These are phyloP conservation scores for Cordia subcordata DNA, from an alignment of 257 asterid species.

Conservation along the genomic window DNA sequence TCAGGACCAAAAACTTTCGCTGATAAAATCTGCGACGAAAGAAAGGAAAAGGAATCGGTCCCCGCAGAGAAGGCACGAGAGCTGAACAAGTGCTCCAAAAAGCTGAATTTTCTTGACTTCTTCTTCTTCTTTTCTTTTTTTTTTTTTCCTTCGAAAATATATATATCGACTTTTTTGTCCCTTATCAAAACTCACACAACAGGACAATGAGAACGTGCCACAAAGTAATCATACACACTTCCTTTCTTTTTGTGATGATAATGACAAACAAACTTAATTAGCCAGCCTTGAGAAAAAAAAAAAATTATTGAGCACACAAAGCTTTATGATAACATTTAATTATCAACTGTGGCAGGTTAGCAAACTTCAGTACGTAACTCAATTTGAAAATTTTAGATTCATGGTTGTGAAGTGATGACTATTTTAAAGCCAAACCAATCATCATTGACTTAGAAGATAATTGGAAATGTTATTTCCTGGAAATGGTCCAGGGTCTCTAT, in stretches of 20 bases:
- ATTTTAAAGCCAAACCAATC: conserved; percentile 21
- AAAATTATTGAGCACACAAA: too few relatives aligned
- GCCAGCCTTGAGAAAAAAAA: too few relatives aligned
- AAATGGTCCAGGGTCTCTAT: too few relatives aligned
- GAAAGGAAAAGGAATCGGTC: conserved; percentile 12
- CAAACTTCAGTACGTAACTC: conserved; percentile 26
- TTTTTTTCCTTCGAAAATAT: too few relatives aligned
- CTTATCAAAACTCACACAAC: conserved; percentile 23
- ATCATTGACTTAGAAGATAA: not conserved
- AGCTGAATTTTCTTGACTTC: conserved; percentile 37
- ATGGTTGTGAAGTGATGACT: conserved; percentile 35
- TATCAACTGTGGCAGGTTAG: conserved; percentile 10
- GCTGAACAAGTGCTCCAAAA: conserved; percentile 49
- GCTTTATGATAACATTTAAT: too few relatives aligned
- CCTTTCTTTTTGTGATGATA: too few relatives aligned
- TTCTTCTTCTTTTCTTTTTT: too few relatives aligned
- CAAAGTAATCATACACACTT: conserved; percentile 20
- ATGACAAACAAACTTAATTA: too few relatives aligned
- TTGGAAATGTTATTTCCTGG: too few relatives aligned
- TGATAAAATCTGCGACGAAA: too few relatives aligned
- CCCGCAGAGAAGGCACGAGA: conserved; percentile 46
- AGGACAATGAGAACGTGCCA: conserved; percentile 41
- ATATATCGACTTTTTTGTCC: conserved; percentile 18
- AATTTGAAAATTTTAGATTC: conserved; percentile 26
- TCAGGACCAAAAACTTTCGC: too few relatives aligned